These are phyloP conservation scores for Boletus tomentosulus DNA, from an alignment of 768 basidiomycete genomes.

Conservation along the genomic window DNA sequence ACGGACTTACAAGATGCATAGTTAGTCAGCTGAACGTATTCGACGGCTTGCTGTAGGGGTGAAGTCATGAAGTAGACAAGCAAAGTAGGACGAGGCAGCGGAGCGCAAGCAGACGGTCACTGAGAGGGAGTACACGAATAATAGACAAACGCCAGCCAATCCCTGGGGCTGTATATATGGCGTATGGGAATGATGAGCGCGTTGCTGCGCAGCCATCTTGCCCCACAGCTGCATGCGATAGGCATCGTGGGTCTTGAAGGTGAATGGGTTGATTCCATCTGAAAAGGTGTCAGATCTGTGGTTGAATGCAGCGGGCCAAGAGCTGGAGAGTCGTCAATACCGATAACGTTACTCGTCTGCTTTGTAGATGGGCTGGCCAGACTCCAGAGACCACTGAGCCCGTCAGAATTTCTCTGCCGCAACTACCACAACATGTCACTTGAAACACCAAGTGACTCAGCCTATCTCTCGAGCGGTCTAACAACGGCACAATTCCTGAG, in stretches of 20 bases:
- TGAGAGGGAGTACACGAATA: too few relatives aligned
- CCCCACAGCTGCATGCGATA: conserved; percentile 93
- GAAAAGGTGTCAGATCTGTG: conserved; percentile 79
- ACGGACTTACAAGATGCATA: background rate
- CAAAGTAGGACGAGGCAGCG: background rate
- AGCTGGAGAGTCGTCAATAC: too few relatives aligned
- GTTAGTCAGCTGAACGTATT: background rate
- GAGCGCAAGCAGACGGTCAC: background rate
- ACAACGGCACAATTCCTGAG: too few relatives aligned
- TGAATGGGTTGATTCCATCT: conserved; percentile 80
- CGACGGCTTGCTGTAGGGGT: background rate
- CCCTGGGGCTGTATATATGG: conserved; percentile 28
- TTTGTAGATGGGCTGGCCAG: too few relatives aligned
- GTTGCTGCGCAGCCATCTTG: conserved; percentile 77
- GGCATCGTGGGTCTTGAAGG: conserved; percentile 81
- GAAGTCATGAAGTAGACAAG: background rate
- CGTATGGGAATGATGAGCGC: conserved; percentile 35
- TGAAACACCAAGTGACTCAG: too few relatives aligned
- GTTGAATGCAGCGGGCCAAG: conserved; percentile 54
- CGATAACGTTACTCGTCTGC: too few relatives aligned
- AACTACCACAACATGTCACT: too few relatives aligned
- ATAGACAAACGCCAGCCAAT: too few relatives aligned
- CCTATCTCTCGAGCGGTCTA: too few relatives aligned
- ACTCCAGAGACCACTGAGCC: too few relatives aligned
- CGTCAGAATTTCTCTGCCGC: too few relatives aligned